Conservation (phyloP, 1,284 basidiomycete genomes). For the Cryptococcus wingfieldii region DNA sequence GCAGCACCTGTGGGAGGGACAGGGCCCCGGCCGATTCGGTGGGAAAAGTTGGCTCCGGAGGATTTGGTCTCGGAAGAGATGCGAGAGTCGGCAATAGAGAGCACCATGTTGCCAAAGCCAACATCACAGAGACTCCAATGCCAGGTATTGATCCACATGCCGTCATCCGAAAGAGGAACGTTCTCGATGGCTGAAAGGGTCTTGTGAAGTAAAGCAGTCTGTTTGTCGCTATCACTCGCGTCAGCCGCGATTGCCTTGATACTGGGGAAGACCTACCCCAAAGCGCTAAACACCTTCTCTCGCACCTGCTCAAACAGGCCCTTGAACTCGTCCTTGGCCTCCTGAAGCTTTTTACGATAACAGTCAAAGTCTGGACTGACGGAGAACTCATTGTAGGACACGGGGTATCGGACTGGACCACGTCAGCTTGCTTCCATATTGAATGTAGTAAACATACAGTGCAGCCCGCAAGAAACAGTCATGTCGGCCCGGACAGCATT, state of each 20-base stretch:
- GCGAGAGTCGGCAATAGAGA: conserved; percentile 86
- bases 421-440: background rate
- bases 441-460: conserved; percentile 53
- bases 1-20: conserved; percentile 16
- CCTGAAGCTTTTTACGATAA: conserved; percentile 74
- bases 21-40: conserved; percentile 33
- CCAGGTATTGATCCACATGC: conserved; percentile 96
- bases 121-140: conserved; percentile 96
- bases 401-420: conserved; percentile 75
- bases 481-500: conserved; percentile 90
- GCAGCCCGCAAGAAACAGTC: conserved; percentile 88
- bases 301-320: conserved; percentile 93
- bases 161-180: conserved; percentile 52
- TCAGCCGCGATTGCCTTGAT: background rate
- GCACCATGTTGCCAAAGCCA: conserved; percentile 77
- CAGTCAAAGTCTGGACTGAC: conserved; percentile 85
- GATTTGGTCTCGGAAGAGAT: conserved; percentile 87
- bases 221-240: conserved; percentile 59
- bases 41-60: conserved; percentile 93
- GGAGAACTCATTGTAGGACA: conserved; percentile 95
- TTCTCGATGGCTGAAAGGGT: conserved; percentile 71
- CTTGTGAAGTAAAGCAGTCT: conserved; percentile 83
- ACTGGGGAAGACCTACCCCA: conserved; percentile 57
- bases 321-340: conserved; percentile 77
- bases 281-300: conserved; percentile 81